Evolutionary conservation across 345 rosid genomes (phyloP).

Genomic region (Acer saccharum): DNA sequence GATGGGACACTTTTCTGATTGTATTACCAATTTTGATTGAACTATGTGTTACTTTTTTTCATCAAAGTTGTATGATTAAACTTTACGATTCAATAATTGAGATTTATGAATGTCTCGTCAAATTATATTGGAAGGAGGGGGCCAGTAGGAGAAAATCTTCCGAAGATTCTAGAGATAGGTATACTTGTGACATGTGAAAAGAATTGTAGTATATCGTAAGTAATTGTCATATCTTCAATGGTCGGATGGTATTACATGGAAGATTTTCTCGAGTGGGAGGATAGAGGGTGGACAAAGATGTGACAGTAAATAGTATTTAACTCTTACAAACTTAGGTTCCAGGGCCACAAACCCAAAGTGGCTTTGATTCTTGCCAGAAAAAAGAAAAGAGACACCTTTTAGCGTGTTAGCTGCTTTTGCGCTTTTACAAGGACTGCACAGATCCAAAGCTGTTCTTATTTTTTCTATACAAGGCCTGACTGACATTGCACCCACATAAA

Average conservation of each 20-base stretch:
- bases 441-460: conserved; percentile 15
- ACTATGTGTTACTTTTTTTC: neutral
- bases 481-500: neutral
- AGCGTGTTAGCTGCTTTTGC: conserved; percentile 21
- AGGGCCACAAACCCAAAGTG: neutral
- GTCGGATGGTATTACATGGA: no score
- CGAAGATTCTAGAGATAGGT: no score
- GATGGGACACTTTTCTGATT: neutral
- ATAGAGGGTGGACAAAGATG: neutral
- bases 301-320: conserved; percentile 15
- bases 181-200: no score
- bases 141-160: no score
- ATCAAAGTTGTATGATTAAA: neutral
- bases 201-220: no score
- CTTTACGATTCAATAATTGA: conserved; percentile 21
- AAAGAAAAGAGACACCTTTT: conserved; percentile 22
- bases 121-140: neutral
- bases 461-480: conserved; percentile 13
- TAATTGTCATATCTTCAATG: no score
- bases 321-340: neutral
- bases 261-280: no score
- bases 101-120: conserved; percentile 2
- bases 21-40: conserved; percentile 9
- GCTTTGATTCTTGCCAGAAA: conserved; percentile 8
- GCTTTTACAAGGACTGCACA: conserved; percentile 27